A percentile compares a stretch with the other conserved stretches of the same genome.
phyloP scores from a whole-genome alignment of 1,139 yeast genomes.

The Candida pseudoviswanathii region DNA sequence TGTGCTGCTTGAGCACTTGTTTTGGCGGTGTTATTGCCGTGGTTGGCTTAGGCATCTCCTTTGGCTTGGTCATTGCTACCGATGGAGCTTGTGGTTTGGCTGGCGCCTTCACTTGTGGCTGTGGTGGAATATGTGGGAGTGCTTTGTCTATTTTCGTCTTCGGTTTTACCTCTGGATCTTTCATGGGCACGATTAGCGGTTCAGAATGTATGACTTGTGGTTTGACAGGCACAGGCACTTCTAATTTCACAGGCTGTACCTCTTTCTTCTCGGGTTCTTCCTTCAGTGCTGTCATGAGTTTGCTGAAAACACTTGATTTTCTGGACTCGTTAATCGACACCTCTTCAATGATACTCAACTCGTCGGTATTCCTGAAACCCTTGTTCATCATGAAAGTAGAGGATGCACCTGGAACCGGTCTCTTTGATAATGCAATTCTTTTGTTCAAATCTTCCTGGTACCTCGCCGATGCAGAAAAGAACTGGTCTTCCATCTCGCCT shows the following conservation, averaged over 20 bases:
- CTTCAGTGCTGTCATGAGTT: background rate
- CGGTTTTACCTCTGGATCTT: background rate
- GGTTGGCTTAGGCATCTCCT: background rate
- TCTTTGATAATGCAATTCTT: slow-evolving; percentile 18
- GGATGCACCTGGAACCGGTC: slow-evolving; percentile 27
- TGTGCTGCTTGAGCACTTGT: background rate
- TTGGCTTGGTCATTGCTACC: background rate
- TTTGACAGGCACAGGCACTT: background rate
- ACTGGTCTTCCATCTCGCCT: slow-evolving; percentile 12
- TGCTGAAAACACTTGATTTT: slow-evolving; percentile 26
- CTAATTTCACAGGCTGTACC: background rate
- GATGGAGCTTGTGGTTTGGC: background rate
- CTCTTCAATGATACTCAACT: slow-evolving; percentile 49
- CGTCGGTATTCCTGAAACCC: slow-evolving; percentile 26
- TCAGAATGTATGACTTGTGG: background rate
- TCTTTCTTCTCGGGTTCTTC: background rate
- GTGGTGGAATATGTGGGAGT: background rate
- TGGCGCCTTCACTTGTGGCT: background rate
- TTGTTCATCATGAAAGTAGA: slow-evolving; percentile 24
- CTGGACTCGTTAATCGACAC: slow-evolving; percentile 35
- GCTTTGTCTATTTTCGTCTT: background rate
- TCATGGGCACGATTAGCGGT: background rate
- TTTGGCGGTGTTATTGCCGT: background rate
- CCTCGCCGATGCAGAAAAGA: background rate
- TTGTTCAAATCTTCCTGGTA: slow-evolving; percentile 8